Conservation (phyloP, 805 yeast genomes). For the Candida jianshihensis region DNA sequence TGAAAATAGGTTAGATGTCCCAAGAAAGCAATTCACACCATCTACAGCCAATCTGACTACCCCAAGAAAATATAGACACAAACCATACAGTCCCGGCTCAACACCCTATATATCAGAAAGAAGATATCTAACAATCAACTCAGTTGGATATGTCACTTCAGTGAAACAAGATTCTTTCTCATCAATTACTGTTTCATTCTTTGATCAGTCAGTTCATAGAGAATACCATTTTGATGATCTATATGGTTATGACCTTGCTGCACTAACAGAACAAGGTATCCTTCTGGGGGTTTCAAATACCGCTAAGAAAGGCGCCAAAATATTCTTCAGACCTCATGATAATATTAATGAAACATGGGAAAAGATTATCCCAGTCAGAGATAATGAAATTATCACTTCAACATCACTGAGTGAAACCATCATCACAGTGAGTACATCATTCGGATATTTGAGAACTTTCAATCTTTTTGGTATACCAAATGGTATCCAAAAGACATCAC, state of each 20-base stretch:
- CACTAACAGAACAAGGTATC: slow-evolving; percentile 60
- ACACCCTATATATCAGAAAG: slow-evolving; percentile 72
- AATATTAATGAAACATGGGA: slow-evolving; percentile 68
- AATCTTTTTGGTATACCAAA: slow-evolving; percentile 70
- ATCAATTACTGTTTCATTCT: slow-evolving; percentile 81
- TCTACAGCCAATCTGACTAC: slow-evolving; percentile 2
- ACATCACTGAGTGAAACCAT: slow-evolving; percentile 58
- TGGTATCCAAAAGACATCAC: slow-evolving; percentile 60
- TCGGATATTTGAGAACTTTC: slow-evolving; percentile 68
- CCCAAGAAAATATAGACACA: slow-evolving; percentile 26
- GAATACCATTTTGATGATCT: slow-evolving; percentile 85
- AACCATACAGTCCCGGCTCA: slow-evolving; percentile 79
- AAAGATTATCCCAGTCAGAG: slow-evolving; percentile 41
- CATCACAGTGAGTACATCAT: slow-evolving; percentile 64
- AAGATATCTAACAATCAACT: slow-evolving; percentile 74
- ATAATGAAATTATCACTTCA: slow-evolving; percentile 55
- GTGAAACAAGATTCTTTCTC: slow-evolving; percentile 53
- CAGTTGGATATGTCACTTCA: slow-evolving; percentile 76
- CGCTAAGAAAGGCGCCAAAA: slow-evolving; percentile 33
- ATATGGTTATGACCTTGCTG: slow-evolving; percentile 65
- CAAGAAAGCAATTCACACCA: neutral
- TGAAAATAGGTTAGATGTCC: neutral
- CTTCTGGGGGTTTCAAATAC: slow-evolving; percentile 48
- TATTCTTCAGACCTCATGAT: slow-evolving; percentile 67
- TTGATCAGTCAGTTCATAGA: slow-evolving; percentile 65